These are phyloP conservation scores for Trichoderma sp. DNA, from an alignment of 2,329 filamentous ascomycete genomes.

Conservation along the genomic window DNA sequence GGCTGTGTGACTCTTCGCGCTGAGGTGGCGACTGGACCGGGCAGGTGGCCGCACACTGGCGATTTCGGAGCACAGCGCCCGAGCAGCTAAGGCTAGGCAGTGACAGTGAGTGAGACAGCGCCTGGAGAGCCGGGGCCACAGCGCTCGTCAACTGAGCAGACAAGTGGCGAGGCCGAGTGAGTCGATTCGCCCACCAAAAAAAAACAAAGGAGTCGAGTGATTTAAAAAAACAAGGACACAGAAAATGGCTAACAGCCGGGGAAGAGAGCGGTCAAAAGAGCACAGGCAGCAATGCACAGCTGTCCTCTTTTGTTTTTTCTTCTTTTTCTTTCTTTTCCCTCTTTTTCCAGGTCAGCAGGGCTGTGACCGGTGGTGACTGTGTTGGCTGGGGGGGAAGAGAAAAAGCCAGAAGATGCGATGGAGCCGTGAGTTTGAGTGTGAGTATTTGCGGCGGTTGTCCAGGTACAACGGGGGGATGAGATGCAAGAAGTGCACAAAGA, in stretches of 20 bases:
- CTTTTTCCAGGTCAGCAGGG: slow-evolving; percentile 6
- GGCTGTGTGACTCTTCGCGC: slow-evolving; percentile 37
- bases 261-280: slow-evolving; percentile 6
- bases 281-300: slow-evolving; percentile 13
- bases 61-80: slow-evolving; percentile 38
- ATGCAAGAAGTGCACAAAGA: slow-evolving; percentile 22
- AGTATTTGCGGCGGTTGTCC: slow-evolving; percentile 35
- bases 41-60: slow-evolving; percentile 35
- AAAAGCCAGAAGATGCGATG: slow-evolving; percentile 11
- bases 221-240: neutral
- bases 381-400: neutral
- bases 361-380: neutral
- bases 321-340: neutral
- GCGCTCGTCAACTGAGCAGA: slow-evolving; percentile 11
- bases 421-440: neutral
- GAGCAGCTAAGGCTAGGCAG: slow-evolving; percentile 18
- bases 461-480: slow-evolving; percentile 48
- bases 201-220: neutral
- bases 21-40: slow-evolving; percentile 38
- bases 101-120: slow-evolving; percentile 19
- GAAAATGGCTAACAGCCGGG: neutral
- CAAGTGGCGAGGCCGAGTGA: slow-evolving; percentile 17
- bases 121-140: slow-evolving; percentile 16
- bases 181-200: slow-evolving; percentile 5
- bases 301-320: neutral